Evolutionary conservation across 176 grass and related monocot species (phyloP).

Genomic region (Bolboschoenus planiculmis): DNA sequence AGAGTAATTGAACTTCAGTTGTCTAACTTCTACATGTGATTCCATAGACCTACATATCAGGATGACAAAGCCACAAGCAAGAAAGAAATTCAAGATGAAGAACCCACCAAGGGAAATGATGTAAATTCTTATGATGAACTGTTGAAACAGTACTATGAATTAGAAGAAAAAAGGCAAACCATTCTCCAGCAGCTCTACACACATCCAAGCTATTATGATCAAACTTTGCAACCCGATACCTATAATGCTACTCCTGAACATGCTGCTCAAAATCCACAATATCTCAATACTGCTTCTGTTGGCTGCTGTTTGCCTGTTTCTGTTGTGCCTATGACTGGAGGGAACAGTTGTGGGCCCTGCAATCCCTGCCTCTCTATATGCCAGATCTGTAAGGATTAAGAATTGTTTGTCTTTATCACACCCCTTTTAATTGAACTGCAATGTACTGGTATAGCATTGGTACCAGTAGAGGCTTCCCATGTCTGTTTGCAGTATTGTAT

Average conservation of each 20-base stretch:
- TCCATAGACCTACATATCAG: background rate
- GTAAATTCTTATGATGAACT: conserved; percentile 42
- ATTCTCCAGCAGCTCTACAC: conserved; percentile 64
- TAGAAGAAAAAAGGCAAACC: conserved; percentile 63
- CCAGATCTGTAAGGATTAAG: conserved; percentile 37
- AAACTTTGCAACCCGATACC: conserved; percentile 33
- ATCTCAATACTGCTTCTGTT: conserved; percentile 31
- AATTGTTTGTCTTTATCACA: conserved; percentile 1
- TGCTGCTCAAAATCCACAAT: conserved; percentile 27
- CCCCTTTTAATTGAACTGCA: background rate
- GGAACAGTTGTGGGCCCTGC: conserved; percentile 24
- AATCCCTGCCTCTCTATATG: conserved; percentile 36
- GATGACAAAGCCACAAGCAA: background rate
- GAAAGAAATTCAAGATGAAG: conserved; percentile 1
- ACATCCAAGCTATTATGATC: conserved; percentile 54
- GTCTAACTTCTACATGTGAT: background rate
- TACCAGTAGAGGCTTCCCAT: background rate
- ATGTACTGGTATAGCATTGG: background rate
- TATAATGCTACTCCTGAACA: conserved; percentile 27
- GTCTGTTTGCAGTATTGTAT: background rate
- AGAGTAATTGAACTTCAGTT: background rate
- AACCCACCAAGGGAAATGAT: background rate
- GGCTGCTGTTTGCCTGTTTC: conserved; percentile 44
- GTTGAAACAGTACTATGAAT: conserved; percentile 64
- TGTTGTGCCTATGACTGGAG: conserved; percentile 43